These are phyloP conservation scores for Cyberlindnera maclurae DNA, from an alignment of 805 yeast genomes.

Conservation along the genomic window DNA sequence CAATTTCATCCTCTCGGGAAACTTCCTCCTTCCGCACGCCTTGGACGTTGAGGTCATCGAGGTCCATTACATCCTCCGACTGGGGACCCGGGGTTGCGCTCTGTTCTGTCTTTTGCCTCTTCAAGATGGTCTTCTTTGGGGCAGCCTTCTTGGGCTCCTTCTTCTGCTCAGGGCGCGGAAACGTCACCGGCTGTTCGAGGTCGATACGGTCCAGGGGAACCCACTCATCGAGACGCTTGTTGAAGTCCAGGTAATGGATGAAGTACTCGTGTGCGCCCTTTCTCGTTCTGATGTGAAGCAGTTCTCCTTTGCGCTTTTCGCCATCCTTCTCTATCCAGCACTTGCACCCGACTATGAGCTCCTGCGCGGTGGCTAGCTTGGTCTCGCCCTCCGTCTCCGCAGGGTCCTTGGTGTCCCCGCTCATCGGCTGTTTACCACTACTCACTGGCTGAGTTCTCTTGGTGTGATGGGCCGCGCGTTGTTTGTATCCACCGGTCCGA, in stretches of 20 bases:
- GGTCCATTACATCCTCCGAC: constrained; percentile 62
- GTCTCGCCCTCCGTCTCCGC: constrained; percentile 16
- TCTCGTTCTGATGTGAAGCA: constrained; percentile 65
- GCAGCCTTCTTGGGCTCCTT: constrained; percentile 12
- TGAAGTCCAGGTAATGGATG: constrained; percentile 91
- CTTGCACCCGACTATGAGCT: constrained; percentile 70
- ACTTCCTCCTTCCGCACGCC: constrained; percentile 66
- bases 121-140: constrained; percentile 18
- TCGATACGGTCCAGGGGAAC: constrained; percentile 66
- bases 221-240: constrained; percentile 97
- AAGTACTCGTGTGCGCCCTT: constrained; percentile 78
- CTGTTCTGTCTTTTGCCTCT: constrained; percentile 24
- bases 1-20: constrained; percentile 86
- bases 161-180: constrained; percentile 53
- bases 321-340: constrained; percentile 78
- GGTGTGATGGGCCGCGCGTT: background rate
- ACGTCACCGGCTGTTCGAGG: constrained; percentile 56
- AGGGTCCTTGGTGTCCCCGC: constrained; percentile 17
- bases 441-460: background rate
- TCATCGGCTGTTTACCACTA: constrained; percentile 3
- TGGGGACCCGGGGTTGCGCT: constrained; percentile 15
- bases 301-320: constrained; percentile 75
- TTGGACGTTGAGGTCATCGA: constrained; percentile 80
- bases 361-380: constrained; percentile 33
- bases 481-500: too few species aligned